Base-by-base conservation (phyloP, 1,284 basidiomycete genomes). In the Coriolopsis trogii region DNA sequence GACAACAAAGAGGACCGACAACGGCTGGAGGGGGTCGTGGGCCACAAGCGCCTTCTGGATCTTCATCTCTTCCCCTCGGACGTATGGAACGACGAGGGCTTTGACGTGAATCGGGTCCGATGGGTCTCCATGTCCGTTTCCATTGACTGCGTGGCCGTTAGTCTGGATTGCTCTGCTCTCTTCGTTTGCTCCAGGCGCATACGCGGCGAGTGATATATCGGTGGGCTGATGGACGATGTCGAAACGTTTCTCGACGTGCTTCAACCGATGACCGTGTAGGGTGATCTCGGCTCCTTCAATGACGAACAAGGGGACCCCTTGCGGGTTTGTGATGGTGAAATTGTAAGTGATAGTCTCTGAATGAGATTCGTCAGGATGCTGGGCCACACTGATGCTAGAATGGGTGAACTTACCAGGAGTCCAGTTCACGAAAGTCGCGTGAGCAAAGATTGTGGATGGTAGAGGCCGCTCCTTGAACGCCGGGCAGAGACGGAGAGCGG, bases 331-430 rank as follows among this genome's bases (percentile, higher is more conserved):
- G 29, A 66, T 47, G 6, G 25, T 46, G 24, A 61, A 55, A 42
- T 64, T 54, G 41, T 59, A 62, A 4, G 47, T 29, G 30, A 60
- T 41, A 6, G 41, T 41, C 15, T 56, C 57, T 60, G 39, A 12
- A 18, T n/a, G 13, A 7, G n/a, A 39, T 24, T 6, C n/a, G 6
- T 30, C 5, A 33, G 26, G 20, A 9, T 15, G 20, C 18, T 23
- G 24, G 7, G 10, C n/a, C 15, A 16, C 8, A 26, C 21, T 7
- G 5, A 36, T 10, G 29, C 33, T n/a, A 15, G 6, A 1, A 13
- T 21, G 20, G 23, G 13, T 6, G 5, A 10, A 56, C 60, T 25
- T 49, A 69, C 67, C 59, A n/a, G 66, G 66, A 10, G 59, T 50
- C 65, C 66, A 68, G 18, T 55, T 36, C n/a, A 42, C 40, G 34